Conservation (phyloP, 2,329 filamentous ascomycete species). For the Stemphylium lycopersici region DNA sequence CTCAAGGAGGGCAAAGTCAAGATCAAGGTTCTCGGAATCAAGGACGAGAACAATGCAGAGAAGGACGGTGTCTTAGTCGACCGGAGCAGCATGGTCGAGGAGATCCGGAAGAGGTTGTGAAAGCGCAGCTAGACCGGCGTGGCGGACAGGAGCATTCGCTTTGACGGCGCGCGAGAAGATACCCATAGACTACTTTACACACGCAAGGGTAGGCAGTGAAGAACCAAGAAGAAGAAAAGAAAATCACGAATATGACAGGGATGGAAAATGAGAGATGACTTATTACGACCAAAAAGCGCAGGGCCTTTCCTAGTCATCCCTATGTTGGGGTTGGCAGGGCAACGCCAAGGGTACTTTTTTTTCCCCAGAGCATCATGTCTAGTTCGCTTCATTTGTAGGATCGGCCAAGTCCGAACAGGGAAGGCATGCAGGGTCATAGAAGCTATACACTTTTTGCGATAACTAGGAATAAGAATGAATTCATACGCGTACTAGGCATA, state of each 20-base stretch:
- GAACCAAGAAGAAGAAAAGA: neutral
- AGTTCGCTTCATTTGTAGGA: no score
- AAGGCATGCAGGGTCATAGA: neutral
- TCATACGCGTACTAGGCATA: neutral
- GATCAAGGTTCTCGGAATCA: conserved; percentile 82
- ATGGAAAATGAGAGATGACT: neutral
- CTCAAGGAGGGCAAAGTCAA: conserved; percentile 81
- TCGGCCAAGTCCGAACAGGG: no score
- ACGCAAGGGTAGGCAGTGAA: neutral
- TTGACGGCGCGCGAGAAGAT: conserved; percentile 7
- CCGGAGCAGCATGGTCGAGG: conserved; percentile 65
- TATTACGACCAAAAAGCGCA: neutral
- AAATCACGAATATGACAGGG: neutral
- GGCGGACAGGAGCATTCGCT: neutral
- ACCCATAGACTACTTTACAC: conserved; percentile 18
- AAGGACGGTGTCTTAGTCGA: conserved; percentile 84
- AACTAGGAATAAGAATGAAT: neutral
- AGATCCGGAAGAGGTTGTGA: conserved; percentile 63
- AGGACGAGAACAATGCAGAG: conserved; percentile 78
- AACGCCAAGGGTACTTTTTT: no score
- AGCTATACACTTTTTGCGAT: neutral
- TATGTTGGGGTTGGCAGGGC: no score
- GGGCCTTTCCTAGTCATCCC: neutral
- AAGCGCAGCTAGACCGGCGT: conserved; percentile 22
- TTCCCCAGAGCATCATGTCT: no score